phyloP scores from a whole-genome alignment of 1,284 basidiomycete species.

The Ustilago cynodontis region DNA sequence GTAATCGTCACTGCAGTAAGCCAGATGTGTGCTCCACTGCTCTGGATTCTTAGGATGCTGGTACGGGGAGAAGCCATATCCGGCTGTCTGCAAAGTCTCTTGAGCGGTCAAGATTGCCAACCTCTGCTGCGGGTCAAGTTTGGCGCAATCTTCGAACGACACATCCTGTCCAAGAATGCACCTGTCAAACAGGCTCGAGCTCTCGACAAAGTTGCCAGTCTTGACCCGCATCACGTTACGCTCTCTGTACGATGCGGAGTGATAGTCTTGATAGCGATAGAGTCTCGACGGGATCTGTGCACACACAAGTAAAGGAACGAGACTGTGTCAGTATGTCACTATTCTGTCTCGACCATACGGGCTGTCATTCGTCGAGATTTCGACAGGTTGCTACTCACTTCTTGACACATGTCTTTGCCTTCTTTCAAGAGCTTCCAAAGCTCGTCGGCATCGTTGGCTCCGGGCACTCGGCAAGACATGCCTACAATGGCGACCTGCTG shows the following conservation, averaged over 20 bases:
- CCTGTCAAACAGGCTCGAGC: conserved; percentile 39
- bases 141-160: conserved; percentile 25
- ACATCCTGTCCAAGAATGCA: conserved; percentile 20
- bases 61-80: conserved; percentile 36
- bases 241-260: conserved; percentile 45
- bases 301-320: not conserved
- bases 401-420: conserved; percentile 44
- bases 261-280: conserved; percentile 52
- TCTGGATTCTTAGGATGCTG: conserved; percentile 19
- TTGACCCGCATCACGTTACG: conserved; percentile 56
- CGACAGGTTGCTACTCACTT: conserved; percentile 17
- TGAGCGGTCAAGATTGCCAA: conserved; percentile 37
- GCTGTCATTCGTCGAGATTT: too few species aligned
- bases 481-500: conserved; percentile 53
- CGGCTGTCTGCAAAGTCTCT: conserved; percentile 42
- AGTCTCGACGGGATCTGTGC: conserved; percentile 39
- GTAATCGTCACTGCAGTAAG: conserved; percentile 54
- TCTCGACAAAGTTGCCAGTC: conserved; percentile 39
- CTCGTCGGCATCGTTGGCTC: conserved; percentile 47
- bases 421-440: conserved; percentile 47
- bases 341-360: not conserved
- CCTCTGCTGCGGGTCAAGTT: conserved; percentile 55
- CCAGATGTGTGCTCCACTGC: conserved; percentile 50
- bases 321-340: not conserved
- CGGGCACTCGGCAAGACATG: conserved; percentile 52